Evolutionary conservation across 2,329 filamentous ascomycete species (phyloP).

Genomic region (Graphilbum sp.): DNA sequence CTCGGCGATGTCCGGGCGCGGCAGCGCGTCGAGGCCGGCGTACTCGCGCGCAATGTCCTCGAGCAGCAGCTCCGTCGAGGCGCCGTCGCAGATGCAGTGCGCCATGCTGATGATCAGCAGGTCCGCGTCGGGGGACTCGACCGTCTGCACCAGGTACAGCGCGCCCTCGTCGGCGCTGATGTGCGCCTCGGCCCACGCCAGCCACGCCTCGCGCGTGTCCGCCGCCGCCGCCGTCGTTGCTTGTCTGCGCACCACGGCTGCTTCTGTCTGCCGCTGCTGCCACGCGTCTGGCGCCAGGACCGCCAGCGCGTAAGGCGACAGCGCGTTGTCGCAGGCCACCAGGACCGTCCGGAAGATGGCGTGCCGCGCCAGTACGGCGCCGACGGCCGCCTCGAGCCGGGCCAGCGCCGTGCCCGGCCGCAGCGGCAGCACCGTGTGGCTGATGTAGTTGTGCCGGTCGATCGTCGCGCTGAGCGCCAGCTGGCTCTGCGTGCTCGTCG

Average conservation of each 20-base stretch:
- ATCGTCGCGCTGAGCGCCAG: slow-evolving; percentile 18
- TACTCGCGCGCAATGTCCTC: slow-evolving; percentile 14
- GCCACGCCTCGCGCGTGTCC: too few species aligned
- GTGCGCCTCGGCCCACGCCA: slow-evolving; percentile 9
- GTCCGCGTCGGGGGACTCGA: slow-evolving; percentile 10
- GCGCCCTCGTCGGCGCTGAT: slow-evolving; percentile 9
- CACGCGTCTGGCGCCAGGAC: slow-evolving; percentile 11
- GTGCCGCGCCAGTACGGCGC: slow-evolving; percentile 12
- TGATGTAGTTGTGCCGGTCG: slow-evolving; percentile 15
- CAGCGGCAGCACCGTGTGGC: slow-evolving; percentile 15
- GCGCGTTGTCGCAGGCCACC: slow-evolving; percentile 16
- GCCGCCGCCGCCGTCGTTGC: too few species aligned
- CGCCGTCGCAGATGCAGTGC: slow-evolving; percentile 21
- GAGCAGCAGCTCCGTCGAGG: slow-evolving; percentile 17
- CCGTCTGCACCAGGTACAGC: slow-evolving; percentile 11
- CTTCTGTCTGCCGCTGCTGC: background rate
- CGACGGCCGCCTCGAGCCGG: slow-evolving; percentile 12
- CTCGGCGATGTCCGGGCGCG: slow-evolving; percentile 6
- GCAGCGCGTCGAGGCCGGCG: slow-evolving; percentile 7
- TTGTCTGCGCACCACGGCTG: too few species aligned
- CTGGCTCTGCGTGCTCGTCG: slow-evolving; percentile 18
- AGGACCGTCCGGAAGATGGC: slow-evolving; percentile 18
- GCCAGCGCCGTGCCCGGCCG: slow-evolving; percentile 10
- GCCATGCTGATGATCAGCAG: slow-evolving; percentile 12
- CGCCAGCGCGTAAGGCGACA: slow-evolving; percentile 19